Conservation (phyloP, 2,329 filamentous ascomycete genomes). For the Fusarium miscanthi region DNA sequence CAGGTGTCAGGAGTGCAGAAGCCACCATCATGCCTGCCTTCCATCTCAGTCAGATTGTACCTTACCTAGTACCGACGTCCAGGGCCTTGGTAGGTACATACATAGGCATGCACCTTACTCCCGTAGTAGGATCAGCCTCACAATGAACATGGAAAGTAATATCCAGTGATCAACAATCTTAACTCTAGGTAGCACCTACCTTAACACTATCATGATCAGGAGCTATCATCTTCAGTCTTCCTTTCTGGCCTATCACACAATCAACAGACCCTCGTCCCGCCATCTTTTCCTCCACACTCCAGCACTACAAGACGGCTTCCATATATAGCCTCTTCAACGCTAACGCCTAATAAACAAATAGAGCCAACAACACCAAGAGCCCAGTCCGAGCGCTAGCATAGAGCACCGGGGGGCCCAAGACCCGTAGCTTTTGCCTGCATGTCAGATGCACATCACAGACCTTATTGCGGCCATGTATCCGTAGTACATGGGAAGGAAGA, state of each 20-base stretch:
- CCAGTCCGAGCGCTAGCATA: constrained; percentile 20
- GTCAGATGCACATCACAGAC: constrained; percentile 29
- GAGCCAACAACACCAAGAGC: background rate
- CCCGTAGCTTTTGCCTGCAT: constrained; percentile 20
- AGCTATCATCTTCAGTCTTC: background rate
- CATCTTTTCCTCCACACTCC: background rate
- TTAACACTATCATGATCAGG: background rate
- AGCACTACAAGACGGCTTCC: background rate
- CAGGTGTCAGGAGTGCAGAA: background rate
- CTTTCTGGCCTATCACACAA: background rate
- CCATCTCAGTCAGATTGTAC: background rate
- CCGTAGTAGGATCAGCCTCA: background rate
- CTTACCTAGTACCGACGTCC: background rate
- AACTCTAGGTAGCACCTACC: background rate
- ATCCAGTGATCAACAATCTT: background rate
- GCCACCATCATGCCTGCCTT: background rate
- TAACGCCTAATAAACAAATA: constrained; percentile 8
- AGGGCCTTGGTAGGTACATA: background rate
- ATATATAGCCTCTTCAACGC: background rate
- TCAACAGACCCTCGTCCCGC: background rate
- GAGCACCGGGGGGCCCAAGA: constrained; percentile 6
- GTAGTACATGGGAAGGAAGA: background rate
- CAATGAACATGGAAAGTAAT: background rate
- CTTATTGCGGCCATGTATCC: constrained; percentile 10
- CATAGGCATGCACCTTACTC: no score